Evolutionary conservation across 345 rosid genomes (phyloP), one percentile per base, ranked within the genome.

Genomic region (Aquilaria malaccensis): DNA sequence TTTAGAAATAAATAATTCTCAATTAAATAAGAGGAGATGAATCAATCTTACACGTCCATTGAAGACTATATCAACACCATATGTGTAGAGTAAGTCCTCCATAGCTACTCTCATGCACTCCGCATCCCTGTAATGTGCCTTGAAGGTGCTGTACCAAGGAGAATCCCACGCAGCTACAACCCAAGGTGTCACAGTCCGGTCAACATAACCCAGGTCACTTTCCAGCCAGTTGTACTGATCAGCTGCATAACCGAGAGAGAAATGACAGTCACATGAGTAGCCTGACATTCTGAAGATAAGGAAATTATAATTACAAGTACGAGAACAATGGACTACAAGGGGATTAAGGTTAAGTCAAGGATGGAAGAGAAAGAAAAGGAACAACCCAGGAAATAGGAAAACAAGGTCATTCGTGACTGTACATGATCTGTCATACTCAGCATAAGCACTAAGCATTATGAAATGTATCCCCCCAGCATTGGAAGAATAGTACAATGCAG

Each of bases 401-500:
- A 67, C 52, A 58, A 52, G 45, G 5, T 12, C 49, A 67, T 62
- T 70, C 59, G 37, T 43, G 58, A 63, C 58, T 52, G 67, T 78
- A 85, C 96, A 77, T 68, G 91, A 77, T 70, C 78, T 77, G 22
- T 87, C 65, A 67, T 77, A 93, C 43, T 77, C 56, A 46, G 76
- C 74, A 69, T 87, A 93, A 61, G 90, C 88, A 57, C 95, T 85
- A 2, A 94, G 89, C 92, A 94, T 86, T 49, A 94, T 43, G 62
- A 93, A 89, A 62, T 93, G 99, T 57, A 93, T 81, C 56, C 98
- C 98, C 0, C 98, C 98, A 9, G 98, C 88, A 70, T 89, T 80
- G 71, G 89, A 87, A 52, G 97, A 93, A 65, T 87, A 93, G 65
- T 87, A 93, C 49, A 87, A 78, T 10, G 85, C 69, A 13, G 98